Base-by-base conservation (phyloP, 495 filamentous ascomycete genomes). In the Neohortaea acidophila region DNA sequence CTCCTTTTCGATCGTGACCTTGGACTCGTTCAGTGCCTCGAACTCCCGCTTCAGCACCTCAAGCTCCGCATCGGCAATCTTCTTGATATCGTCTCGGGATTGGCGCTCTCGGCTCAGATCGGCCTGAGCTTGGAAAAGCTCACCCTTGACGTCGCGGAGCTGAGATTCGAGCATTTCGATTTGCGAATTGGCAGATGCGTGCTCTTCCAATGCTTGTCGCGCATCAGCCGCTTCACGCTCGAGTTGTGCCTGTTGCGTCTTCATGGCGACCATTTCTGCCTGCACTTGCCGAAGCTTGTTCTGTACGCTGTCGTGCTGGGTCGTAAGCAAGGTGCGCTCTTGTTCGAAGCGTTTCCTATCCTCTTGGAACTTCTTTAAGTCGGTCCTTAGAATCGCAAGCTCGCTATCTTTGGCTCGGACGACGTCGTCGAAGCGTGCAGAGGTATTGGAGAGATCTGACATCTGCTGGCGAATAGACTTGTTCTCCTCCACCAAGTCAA, bases 1-100 rank as follows among this genome's bases (percentile, higher is more conserved):
- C 57, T 96, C 91, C 58, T 94, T 94, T 56, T 97, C 89, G 38
- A 97, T 94, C 26, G 70, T 89, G 48, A 94, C 94, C 59, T 97
- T 97, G 4, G 86, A 79, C 25, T 93, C 84, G 46, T 92, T 93
- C 11, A 97, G 66, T n/a, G 70, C 69, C 21, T 86, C 71, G 50
- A 79, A 92, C 41, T 96, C 86, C 15, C 85, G 73, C 50, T 82
- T 77, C 39, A 97, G 60, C 29, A 76, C 73, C 13, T 77, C 64
- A 43, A 77, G 78, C 51, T 89, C 91, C 62, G 94, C 84, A 44
- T 94, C 84, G 2, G 81, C 72, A 41, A 94, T 80, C 59, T 93
- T 75, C 42, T 81, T 81, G 22, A 94, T 84, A 57, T 97, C 91
- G 44, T 94, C 85, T 44, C 91, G 70, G n/a, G 86, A 94, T 58